Evolutionary conservation across 73 alveolate genomes (phyloP).

Genomic region (Blepharisma japonicum): DNA sequence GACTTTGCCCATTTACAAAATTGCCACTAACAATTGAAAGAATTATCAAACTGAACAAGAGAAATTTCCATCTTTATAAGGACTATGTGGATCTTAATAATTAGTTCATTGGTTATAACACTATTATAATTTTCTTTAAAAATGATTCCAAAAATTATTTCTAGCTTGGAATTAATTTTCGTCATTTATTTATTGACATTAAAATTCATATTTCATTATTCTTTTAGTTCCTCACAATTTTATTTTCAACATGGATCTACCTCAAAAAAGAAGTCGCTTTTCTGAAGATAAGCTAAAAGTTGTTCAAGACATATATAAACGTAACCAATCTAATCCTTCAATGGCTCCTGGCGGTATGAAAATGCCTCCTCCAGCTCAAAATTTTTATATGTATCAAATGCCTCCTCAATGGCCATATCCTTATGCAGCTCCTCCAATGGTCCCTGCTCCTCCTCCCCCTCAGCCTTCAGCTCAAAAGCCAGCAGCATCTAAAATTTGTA

Average conservation of each 20-base stretch:
- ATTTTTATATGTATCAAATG: neutral
- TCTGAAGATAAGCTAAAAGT: slow-evolving; percentile 15
- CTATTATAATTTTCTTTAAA: no score
- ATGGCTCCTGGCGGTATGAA: no score
- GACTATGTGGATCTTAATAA: neutral
- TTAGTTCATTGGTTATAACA: no score
- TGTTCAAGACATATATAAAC: slow-evolving; percentile 16
- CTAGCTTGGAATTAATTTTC: no score
- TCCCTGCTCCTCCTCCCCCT: slow-evolving; percentile 11
- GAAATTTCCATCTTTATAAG: neutral
- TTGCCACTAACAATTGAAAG: slow-evolving; percentile 3
- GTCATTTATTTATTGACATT: no score
- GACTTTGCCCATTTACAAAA: neutral
- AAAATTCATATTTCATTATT: no score
- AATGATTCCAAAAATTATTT: no score
- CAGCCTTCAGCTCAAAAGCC: neutral
- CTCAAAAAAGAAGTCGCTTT: neutral
- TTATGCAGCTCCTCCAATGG: neutral
- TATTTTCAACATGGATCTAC: slow-evolving; percentile 8
- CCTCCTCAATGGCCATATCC: neutral
- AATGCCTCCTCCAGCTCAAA: slow-evolving; percentile 1
- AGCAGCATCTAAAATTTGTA: slow-evolving; percentile 29
- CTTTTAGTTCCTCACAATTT: no score
- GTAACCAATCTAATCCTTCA: no score
- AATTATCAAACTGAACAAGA: neutral